Evolutionary conservation across 106 monocot genomes (phyloP).

Genomic region (Dendrobium chrysotoxum): DNA sequence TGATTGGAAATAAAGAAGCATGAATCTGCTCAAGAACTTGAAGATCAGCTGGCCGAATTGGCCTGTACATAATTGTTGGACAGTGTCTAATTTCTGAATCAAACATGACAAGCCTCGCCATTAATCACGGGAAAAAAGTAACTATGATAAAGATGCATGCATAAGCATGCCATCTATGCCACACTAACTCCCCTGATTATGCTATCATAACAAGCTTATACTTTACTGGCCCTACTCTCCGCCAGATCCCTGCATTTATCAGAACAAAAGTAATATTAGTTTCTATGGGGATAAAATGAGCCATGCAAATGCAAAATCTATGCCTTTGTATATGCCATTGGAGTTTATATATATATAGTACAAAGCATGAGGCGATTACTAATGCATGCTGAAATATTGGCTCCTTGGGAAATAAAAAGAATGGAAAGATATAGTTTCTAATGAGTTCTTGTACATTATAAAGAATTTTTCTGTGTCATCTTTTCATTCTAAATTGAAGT

Average conservation of each 20-base stretch:
- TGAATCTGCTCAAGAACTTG: constrained; percentile 74
- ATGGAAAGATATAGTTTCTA: background rate
- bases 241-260: background rate
- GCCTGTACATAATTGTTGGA: constrained; percentile 75
- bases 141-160: constrained; percentile 12
- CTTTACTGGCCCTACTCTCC: background rate
- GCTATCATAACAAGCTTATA: background rate
- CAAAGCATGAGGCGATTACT: no score
- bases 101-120: constrained; percentile 52
- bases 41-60: constrained; percentile 81
- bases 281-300: background rate
- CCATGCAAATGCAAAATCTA: background rate
- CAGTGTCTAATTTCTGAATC: constrained; percentile 28
- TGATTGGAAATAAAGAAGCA: constrained; percentile 84
- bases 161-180: constrained; percentile 26
- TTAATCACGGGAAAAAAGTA: constrained; percentile 13
- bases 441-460: background rate
- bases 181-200: constrained; percentile 8
- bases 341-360: no score
- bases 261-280: background rate
- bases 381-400: background rate
- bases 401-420: background rate
- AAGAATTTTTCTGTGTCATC: no score
- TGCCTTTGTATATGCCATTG: background rate
- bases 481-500: no score